These are phyloP conservation scores for Nitzschia sp. DNA, from an alignment of 108 stramenopile species.

Conservation along the genomic window DNA sequence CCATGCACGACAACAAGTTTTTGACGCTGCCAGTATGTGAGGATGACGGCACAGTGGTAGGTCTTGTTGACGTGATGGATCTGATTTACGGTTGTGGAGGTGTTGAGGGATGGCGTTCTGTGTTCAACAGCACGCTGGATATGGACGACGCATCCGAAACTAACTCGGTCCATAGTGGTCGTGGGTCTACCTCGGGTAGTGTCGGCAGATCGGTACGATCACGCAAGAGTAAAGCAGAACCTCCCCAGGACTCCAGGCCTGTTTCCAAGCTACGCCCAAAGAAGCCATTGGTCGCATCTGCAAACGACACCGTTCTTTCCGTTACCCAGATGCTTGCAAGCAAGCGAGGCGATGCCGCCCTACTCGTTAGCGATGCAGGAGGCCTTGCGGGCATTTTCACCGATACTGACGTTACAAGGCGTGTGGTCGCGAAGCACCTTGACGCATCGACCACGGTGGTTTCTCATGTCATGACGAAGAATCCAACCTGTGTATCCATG, in stretches of 20 bases:
- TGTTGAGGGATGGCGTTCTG: conserved; percentile 80
- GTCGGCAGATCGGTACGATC: conserved; percentile 6
- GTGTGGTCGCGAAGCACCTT: conserved; percentile 78
- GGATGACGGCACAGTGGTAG: conserved; percentile 78
- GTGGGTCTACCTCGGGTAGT: conserved; percentile 15
- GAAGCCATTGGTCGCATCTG: conserved; percentile 54
- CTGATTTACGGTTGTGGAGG: conserved; percentile 84
- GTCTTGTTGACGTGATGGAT: conserved; percentile 96
- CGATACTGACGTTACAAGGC: conserved; percentile 79
- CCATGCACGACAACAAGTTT: conserved; percentile 94
- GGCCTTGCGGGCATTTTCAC: conserved; percentile 81
- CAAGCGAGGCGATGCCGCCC: conserved; percentile 69
- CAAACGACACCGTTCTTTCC: conserved; percentile 47
- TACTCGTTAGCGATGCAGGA: conserved; percentile 60
- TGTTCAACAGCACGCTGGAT: conserved; percentile 73
- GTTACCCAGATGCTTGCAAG: conserved; percentile 66
- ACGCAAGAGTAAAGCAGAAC: not conserved
- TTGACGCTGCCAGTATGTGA: conserved; percentile 91
- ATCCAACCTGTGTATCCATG: conserved; percentile 86
- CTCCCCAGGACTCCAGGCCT: conserved; percentile 1
- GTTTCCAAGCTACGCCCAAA: conserved; percentile 82
- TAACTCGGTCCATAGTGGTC: conserved; percentile 50
- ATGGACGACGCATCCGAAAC: conserved; percentile 61
- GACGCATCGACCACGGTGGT: conserved; percentile 61
- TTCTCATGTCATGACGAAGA: conserved; percentile 81